Evolutionary conservation across 176 grass and related monocot species (phyloP).

Genomic region (Cymbopogon citratus): DNA sequence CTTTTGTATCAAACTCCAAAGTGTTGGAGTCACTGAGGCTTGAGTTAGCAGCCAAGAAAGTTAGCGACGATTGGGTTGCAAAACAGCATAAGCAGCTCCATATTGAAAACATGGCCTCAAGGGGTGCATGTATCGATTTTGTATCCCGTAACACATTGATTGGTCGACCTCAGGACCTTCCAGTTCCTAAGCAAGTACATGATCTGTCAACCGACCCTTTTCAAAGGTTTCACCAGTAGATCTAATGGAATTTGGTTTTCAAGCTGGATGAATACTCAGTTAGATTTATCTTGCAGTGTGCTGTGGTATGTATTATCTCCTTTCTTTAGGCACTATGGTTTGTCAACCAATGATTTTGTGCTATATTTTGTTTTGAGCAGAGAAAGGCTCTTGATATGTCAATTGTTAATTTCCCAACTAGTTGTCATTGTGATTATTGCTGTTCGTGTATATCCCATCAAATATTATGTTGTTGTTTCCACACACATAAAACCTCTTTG

Average conservation of each 20-base stretch:
- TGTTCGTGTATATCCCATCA: too few relatives aligned
- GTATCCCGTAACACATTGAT: not conserved
- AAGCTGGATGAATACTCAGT: not conserved
- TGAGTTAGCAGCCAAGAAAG: not conserved
- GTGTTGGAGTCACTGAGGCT: not conserved
- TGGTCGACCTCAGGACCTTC: not conserved
- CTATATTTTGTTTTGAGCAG: not conserved
- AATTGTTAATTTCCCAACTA: not conserved
- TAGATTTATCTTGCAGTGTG: not conserved
- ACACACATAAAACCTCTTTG: too few relatives aligned
- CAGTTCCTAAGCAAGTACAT: not conserved
- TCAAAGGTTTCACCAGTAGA: not conserved
- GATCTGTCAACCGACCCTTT: not conserved
- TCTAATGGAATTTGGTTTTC: not conserved
- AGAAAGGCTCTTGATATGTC: not conserved
- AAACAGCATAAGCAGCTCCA: not conserved
- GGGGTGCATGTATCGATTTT: not conserved
- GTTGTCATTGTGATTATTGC: not conserved
- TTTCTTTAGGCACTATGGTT: not conserved
- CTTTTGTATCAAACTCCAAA: not conserved
- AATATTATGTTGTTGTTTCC: too few relatives aligned
- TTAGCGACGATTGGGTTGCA: not conserved
- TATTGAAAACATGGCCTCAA: not conserved
- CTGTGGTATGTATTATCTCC: not conserved
- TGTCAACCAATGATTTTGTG: too few relatives aligned